Base-by-base conservation (phyloP, 441 rosid genomes). In the Euphorbia celastroides region DNA sequence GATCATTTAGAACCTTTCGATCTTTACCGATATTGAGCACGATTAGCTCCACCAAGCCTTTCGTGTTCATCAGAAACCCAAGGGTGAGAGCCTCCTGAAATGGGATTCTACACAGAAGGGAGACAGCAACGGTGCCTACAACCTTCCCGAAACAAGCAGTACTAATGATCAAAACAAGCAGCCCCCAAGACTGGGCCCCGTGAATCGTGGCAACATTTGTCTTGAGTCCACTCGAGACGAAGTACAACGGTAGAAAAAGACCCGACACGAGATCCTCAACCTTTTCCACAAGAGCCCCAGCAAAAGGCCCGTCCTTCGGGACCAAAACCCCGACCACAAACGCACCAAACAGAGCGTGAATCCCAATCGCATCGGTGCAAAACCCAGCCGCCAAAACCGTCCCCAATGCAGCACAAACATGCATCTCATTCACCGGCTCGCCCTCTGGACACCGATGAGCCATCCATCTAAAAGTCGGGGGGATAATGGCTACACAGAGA, bases 1-100 rank as follows among this genome's bases (percentile, higher is more conserved):
- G 86, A 75, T 92, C 97, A 58, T 92, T 92, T 48, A 92, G 72
- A 60, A 92, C 98, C 92, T 90, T 81, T 78, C 92, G 71, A 60
- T 92, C 98, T 80, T 84, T 92, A 32, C 98, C 96, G 36, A 92
- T 88, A 81, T 92, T 92, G 57, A 92, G 93, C 62, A 92, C 96
- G 52, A 89, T 89, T 52, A 92, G 90, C 78, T 93, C 97, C 64
- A 88, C 94, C 72, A 93, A 71, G 17, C 98, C 97, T 77, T 93
- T 93, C 11, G 90, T 87, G 79, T 87, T 93, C 97, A 93, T 90
- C 70, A 92, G 84, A 77, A 92, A 79, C 13, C 96, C 97, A 13
- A 90, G 59, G 0, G 92, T 82, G 0, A 90, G 6, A 36, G 97
- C 89, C 77, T 90, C 94, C 20, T 51, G 72, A 34, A 76, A 7